Evolutionary conservation across 208 protist species (phyloP).

Genomic region (Acanthamoeba royreba): DNA sequence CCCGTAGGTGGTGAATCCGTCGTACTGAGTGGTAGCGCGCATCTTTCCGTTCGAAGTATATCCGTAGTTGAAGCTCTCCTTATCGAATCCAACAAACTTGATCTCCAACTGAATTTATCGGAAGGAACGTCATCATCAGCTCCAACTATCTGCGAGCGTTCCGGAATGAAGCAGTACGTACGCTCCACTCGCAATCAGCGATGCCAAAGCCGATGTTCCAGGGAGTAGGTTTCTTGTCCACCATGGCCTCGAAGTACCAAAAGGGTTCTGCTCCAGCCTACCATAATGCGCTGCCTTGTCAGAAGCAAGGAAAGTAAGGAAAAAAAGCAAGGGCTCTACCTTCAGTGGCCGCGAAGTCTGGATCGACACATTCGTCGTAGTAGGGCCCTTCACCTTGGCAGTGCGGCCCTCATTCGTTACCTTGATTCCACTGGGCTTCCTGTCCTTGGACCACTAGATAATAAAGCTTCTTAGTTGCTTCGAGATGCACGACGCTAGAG

Average conservation of each 20-base stretch:
- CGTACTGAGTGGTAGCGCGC: background rate
- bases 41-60: conserved; percentile 44
- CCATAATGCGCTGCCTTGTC: background rate
- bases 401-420: background rate
- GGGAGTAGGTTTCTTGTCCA: background rate
- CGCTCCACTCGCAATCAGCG: background rate
- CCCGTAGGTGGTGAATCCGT: background rate
- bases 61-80: conserved; percentile 25
- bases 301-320: background rate
- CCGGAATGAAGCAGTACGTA: background rate
- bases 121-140: background rate
- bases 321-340: background rate
- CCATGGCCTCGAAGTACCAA: background rate
- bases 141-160: background rate
- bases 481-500: background rate
- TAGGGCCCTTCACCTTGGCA: conserved; percentile 16
- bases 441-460: background rate
- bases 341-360: background rate
- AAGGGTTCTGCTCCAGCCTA: background rate
- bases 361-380: background rate
- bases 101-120: background rate
- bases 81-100: conserved; percentile 35
- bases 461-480: background rate
- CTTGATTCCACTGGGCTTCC: conserved; percentile 1
- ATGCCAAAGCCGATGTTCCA: conserved; percentile 42